phyloP scores from a whole-genome alignment of 1,139 yeast species.

The Suhomyces taliae region DNA sequence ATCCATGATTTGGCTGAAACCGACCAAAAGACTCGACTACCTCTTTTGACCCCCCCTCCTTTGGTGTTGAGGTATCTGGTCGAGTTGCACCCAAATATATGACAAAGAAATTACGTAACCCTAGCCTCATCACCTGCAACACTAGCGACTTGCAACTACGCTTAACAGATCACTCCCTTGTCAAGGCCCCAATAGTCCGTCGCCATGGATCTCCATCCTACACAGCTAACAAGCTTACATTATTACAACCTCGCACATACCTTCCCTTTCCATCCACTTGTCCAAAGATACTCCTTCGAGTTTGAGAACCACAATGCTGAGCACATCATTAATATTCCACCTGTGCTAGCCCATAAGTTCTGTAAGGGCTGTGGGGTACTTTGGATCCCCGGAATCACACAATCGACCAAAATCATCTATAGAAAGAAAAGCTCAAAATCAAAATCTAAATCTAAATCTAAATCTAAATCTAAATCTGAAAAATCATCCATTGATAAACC shows the following conservation, averaged over 20 bases:
- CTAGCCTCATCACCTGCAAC: no score
- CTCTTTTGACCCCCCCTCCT: no score
- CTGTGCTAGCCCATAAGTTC: slow-evolving; percentile 27
- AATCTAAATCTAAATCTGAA: slow-evolving; percentile 5
- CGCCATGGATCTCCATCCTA: slow-evolving; percentile 6
- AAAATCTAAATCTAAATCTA: slow-evolving; percentile 10
- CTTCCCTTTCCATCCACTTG: slow-evolving; percentile 26
- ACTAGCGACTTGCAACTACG: no score
- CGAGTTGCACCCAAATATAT: no score
- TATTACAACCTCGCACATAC: slow-evolving; percentile 33
- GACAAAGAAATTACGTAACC: no score
- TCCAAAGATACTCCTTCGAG: slow-evolving; percentile 25
- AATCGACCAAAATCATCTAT: slow-evolving; percentile 26
- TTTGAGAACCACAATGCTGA: slow-evolving; percentile 24
- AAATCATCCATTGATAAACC: not conserved
- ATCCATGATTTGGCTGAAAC: no score
- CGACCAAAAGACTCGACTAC: no score
- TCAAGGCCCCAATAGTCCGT: not conserved
- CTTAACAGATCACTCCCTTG: no score
- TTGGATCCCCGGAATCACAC: slow-evolving; percentile 48
- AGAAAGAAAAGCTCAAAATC: slow-evolving; percentile 10
- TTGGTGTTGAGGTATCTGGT: no score
- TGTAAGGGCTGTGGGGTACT: slow-evolving; percentile 49
- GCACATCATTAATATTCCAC: slow-evolving; percentile 31
- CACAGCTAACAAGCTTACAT: slow-evolving; percentile 21